Evolutionary conservation across 352 stramenopile genomes (phyloP), one percentile per base, ranked within the genome.

Genomic region (Phytophthora pluvialis): DNA sequence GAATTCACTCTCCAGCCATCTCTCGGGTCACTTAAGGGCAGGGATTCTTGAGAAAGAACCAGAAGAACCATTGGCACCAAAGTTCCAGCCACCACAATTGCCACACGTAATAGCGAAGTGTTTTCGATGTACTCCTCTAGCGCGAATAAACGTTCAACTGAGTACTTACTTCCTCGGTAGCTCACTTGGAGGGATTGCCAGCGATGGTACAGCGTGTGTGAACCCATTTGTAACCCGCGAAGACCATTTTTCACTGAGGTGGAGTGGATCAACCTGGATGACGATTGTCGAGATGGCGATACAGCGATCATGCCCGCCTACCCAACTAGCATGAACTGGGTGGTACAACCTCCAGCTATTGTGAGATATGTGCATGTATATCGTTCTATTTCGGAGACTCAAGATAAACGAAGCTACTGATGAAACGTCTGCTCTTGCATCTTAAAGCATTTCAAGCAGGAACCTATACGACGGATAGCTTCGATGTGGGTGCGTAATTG

Each of bases 121-220:
- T 26, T 60, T 8, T 32, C 35, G 10, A 16, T 61, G 26, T 69
- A 69, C 18, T 65, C 35, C 5, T 73, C 53, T 4, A 72, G 47
- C 16, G 50, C 58, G 3, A 68, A 12, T 18, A 64, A 12, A 0
- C 58, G 39, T 12, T 72, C 50, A 11, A 68, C 13, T 0, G 51
- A 72, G 18, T 67, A 72, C 13, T 51, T 72, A 21, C 32, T 16
- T 7, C 51, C 64, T 36, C 26, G 50, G 9, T 60, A 59, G 16
- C 64, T 72, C 28, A 72, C 56, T 49, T 72, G 57, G 1, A 63
- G 44, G 6, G 45, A 50, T 16, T 51, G 39, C 47, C 55, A 70
- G 6, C 39, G 31, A n/a, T 45, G 32, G 3, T 40, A 44, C 25
- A 68, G 10, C 12, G 13, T 26, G 31, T 29, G n/a, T n/a, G 36